These are phyloP conservation scores for Salpingoeca rosetta DNA, from an alignment of 78 protist genomes.

Conservation along the genomic window DNA sequence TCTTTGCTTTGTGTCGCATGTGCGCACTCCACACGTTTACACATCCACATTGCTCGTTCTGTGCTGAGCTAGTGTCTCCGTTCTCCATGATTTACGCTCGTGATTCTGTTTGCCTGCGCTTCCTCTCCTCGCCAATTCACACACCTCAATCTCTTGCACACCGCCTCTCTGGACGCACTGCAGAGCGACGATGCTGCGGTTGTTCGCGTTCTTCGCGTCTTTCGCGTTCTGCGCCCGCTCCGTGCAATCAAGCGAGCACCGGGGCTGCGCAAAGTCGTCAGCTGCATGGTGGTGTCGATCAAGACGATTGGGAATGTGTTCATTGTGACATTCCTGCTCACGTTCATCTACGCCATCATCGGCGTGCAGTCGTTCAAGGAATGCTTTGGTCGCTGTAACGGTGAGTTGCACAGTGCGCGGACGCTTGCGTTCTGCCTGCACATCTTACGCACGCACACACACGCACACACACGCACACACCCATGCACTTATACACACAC, in stretches of 20 bases:
- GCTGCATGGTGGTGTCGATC: conserved; percentile 2
- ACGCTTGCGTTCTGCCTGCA: not conserved
- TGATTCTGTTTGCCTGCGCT: too few species aligned
- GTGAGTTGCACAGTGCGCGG: conserved; percentile 2
- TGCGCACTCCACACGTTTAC: too few species aligned
- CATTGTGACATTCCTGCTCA: not conserved
- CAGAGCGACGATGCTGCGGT: not conserved
- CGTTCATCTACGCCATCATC: conserved; percentile 14
- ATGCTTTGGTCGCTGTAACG: conserved; percentile 7
- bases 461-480: too few species aligned
- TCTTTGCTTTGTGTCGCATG: too few species aligned
- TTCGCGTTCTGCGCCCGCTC: conserved; percentile 52
- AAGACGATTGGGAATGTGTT: not conserved
- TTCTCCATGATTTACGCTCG: too few species aligned
- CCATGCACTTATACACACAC: not conserved
- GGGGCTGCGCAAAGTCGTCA: conserved; percentile 18
- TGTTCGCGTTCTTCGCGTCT: conserved; percentile 19
- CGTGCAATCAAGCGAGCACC: conserved; percentile 30
- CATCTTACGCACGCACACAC: not conserved
- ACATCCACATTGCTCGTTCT: too few species aligned
- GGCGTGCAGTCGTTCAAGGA: conserved; percentile 33
- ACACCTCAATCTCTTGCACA: too few species aligned
- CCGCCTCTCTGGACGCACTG: not conserved
- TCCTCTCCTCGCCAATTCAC: too few species aligned
- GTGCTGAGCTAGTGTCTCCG: too few species aligned